These are phyloP conservation scores for Plasmodium inui DNA, from an alignment of 169 alveolate genomes.

Conservation along the genomic window DNA sequence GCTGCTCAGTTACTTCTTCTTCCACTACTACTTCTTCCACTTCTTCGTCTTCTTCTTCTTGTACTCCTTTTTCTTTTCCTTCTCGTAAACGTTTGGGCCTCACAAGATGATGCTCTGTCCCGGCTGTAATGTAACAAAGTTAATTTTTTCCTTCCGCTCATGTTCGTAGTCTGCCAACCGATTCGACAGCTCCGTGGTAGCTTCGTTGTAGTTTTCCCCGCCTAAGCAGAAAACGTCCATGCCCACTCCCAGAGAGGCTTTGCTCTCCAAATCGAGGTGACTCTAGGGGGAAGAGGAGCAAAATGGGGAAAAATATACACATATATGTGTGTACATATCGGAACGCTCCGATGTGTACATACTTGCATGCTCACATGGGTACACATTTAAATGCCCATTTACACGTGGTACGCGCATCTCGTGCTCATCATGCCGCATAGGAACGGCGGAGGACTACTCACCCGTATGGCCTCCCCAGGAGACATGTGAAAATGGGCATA, in stretches of 20 bases:
- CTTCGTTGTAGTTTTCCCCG: slow-evolving; percentile 71
- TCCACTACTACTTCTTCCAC: background rate
- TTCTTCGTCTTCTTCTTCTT: too few relatives aligned
- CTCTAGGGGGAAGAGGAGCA: background rate
- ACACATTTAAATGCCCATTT: too few relatives aligned
- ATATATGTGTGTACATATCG: background rate
- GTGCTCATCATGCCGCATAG: background rate
- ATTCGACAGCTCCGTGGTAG: slow-evolving; percentile 38
- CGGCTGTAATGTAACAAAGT: slow-evolving; percentile 67
- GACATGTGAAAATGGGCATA: slow-evolving; percentile 72
- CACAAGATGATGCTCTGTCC: slow-evolving; percentile 40
- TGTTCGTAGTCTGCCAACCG: slow-evolving; percentile 34
- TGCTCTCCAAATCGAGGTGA: slow-evolving; percentile 64
- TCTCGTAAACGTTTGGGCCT: background rate
- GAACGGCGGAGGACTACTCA: background rate
- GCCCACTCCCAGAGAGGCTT: slow-evolving; percentile 58
- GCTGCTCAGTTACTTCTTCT: background rate
- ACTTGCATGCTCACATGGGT: too few relatives aligned
- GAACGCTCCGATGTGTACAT: background rate
- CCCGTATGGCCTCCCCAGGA: slow-evolving; percentile 55
- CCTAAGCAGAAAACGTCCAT: slow-evolving; percentile 75
- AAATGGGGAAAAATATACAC: background rate
- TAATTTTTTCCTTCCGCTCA: slow-evolving; percentile 47
- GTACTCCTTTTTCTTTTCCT: too few relatives aligned
- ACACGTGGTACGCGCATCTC: background rate